A percentile compares a stretch with the other conserved stretches of the same genome.
Evolutionary conservation across 306 rosid genomes (phyloP).

Genomic region (Medicago lupulina): DNA sequence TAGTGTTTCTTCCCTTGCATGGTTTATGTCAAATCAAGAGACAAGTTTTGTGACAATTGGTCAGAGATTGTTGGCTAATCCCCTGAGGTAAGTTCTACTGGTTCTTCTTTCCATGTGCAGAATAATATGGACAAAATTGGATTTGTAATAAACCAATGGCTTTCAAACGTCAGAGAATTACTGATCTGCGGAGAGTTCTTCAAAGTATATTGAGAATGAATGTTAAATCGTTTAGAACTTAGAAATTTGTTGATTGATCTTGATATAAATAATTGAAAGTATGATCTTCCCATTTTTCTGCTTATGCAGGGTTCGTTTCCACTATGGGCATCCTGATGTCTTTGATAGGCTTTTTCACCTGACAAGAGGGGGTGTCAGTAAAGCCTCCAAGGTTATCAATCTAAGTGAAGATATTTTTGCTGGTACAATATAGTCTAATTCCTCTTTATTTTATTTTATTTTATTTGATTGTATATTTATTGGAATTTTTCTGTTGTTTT

Average conservation of each 20-base stretch:
- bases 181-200: neutral
- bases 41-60: conserved; percentile 99
- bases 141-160: conserved; percentile 1
- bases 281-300: conserved; percentile 23
- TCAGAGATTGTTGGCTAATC: conserved; percentile 97
- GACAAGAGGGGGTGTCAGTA: conserved; percentile 62
- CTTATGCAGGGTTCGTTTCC: conserved; percentile 59
- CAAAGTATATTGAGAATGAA: conserved; percentile 3
- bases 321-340: conserved; percentile 64
- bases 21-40: conserved; percentile 99
- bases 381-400: conserved; percentile 61
- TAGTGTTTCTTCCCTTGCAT: conserved; percentile 99
- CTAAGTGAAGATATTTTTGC: conserved; percentile 63
- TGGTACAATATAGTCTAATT: conserved; percentile 41
- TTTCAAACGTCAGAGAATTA: conserved; percentile 9
- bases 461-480: conserved; percentile 29
- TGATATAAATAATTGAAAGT: conserved; percentile 18
- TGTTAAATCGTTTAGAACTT: conserved; percentile 20
- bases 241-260: conserved; percentile 28
- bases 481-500: conserved; percentile 29
- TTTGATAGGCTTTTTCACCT: conserved; percentile 62
- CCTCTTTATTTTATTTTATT: conserved; percentile 23
- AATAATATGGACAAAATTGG: conserved; percentile 10
- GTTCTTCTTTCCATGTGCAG: neutral
- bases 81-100: conserved; percentile 73